Evolutionary conservation across 208 protist species (phyloP), one percentile per base, ranked within the genome.

Genomic region (Crithidia sp.): DNA sequence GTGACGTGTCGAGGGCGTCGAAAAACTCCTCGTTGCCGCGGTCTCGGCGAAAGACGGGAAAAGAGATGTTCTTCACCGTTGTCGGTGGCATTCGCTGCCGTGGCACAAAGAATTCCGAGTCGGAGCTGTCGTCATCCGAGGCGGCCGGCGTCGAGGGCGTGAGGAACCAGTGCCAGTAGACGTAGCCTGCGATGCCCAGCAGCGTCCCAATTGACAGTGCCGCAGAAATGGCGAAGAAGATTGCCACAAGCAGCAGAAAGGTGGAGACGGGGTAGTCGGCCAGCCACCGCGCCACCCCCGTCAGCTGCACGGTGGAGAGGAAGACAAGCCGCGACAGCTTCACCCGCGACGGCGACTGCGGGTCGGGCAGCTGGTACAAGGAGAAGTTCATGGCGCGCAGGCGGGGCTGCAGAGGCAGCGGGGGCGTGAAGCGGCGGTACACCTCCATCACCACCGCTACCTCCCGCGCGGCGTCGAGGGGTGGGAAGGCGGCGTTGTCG

Each of bases 341-440:
- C 16, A 82, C 71, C 14, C 80, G 78, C 28, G 70, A 70, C 44
- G 71, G 47, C 19, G 68, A 69, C 2, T 57, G 16, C 39, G 53
- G 45, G 5, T 62, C 71, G 28, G 56, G 57, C 3, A 77, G 43
- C 63, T 91, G 84, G 69, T 91, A 91, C 13, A 91, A 57, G 0
- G 90, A 90, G 64, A 95, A 85, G 67, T 95, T 95, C 58, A 95
- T 87, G 0, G 90, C 90, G 44, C 90, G 87, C 49, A 95, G 75
- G 36, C 84, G 80, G 7, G 76, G 67, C 72, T 91, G 90, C 47
- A 95, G 58, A 5, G 70, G 8, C 2, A 85, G 44, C 8, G 90
- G 90, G 2, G 90, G 90, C 6, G 82, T 79, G 76, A 95, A 95
- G 40, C 76, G 74, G 13, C n/a, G 40, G 77, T 95, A 95, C 43